Conservation (phyloP, 2,329 filamentous ascomycete genomes). For the Aspergillus spinulosporus region DNA sequence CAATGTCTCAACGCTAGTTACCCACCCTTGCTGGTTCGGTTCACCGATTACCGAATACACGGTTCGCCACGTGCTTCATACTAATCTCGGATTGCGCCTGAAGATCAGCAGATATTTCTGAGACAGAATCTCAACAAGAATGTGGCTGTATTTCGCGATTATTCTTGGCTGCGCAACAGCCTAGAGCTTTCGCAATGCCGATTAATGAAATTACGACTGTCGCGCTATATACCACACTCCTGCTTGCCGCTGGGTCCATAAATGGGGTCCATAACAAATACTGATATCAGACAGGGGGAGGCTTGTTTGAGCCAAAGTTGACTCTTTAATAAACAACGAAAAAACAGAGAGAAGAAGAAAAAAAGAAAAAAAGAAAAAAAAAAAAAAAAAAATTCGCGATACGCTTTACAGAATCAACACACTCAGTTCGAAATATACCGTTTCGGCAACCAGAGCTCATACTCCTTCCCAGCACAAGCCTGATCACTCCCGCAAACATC, state of each 20-base stretch:
- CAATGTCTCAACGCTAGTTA: no score
- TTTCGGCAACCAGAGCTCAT: slow-evolving; percentile 8
- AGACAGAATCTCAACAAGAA: not conserved
- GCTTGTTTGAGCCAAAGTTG: no score
- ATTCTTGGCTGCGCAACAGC: not conserved
- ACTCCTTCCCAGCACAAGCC: slow-evolving; percentile 3
- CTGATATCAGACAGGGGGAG: no score
- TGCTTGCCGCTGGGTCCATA: not conserved
- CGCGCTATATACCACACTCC: not conserved
- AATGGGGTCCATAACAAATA: no score
- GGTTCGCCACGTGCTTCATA: not conserved
- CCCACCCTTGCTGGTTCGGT: no score
- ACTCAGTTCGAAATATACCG: slow-evolving; percentile 7
- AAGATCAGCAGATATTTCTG: not conserved
- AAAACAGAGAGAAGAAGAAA: not conserved
- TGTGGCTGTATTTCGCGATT: not conserved
- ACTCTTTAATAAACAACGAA: not conserved
- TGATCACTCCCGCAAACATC: slow-evolving; percentile 7
- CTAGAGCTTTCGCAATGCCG: not conserved
- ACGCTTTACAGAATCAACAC: not conserved
- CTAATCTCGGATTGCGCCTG: not conserved
- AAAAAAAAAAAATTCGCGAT: not conserved
- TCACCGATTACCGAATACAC: no score
- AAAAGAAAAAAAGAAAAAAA: not conserved
- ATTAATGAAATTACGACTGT: not conserved